phyloP scores from a whole-genome alignment of 805 yeast genomes.

The Novakomyces olei region DNA sequence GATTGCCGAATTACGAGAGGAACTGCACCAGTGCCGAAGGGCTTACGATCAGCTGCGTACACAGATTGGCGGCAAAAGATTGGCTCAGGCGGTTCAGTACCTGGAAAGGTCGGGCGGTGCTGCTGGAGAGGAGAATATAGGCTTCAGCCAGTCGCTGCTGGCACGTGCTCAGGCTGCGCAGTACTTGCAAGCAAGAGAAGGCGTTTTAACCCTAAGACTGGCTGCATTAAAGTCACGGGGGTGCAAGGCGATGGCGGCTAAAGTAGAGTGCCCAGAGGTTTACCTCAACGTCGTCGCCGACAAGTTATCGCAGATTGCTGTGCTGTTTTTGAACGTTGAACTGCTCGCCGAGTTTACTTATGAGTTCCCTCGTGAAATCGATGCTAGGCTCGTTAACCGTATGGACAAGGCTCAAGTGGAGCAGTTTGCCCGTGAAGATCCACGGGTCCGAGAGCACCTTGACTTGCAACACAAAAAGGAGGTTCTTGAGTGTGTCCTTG shows the following conservation, averaged over 20 bases:
- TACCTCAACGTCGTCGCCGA: constrained; percentile 82
- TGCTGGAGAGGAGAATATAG: constrained; percentile 6
- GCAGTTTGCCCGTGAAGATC: constrained; percentile 81
- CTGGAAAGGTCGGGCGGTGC: constrained; percentile 15
- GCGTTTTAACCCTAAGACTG: constrained; percentile 50
- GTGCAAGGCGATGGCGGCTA: constrained; percentile 60
- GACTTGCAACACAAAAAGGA: constrained; percentile 88
- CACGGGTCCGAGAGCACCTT: constrained; percentile 70
- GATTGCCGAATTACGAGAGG: constrained; percentile 52
- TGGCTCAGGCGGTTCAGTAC: constrained; percentile 62
- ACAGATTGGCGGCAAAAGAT: constrained; percentile 53
- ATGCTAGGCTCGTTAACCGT: constrained; percentile 39
- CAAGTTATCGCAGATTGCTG: constrained; percentile 80
- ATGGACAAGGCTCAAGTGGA: constrained; percentile 62
- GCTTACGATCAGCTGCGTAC: constrained; percentile 37
- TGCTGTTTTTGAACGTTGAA: constrained; percentile 80
- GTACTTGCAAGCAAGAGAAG: constrained; percentile 52
- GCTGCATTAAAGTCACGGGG: constrained; percentile 50
- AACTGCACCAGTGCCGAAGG: constrained; percentile 55
- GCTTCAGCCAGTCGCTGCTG: constrained; percentile 49
- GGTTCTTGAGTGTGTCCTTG: constrained; percentile 57
- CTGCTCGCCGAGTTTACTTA: constrained; percentile 84
- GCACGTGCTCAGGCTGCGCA: constrained; percentile 38
- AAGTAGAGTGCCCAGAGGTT: constrained; percentile 83
- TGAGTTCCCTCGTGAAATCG: constrained; percentile 86